These are phyloP conservation scores for Metarhizium humberi DNA, from an alignment of 2,329 filamentous ascomycete species.

Conservation along the genomic window DNA sequence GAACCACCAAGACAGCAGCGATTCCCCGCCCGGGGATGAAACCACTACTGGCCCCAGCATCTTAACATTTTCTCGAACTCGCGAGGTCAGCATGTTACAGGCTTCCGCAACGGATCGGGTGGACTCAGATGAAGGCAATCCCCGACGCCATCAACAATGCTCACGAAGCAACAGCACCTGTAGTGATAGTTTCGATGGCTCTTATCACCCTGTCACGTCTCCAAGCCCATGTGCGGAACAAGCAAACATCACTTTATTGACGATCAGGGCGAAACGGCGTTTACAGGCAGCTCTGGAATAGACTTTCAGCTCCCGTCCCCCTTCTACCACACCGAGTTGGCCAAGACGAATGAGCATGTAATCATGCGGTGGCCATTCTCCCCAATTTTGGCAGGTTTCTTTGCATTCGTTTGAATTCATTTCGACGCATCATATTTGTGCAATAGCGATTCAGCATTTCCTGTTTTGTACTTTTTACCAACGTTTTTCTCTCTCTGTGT, in stretches of 20 bases:
- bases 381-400: background rate
- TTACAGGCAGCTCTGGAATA: slow-evolving; percentile 10
- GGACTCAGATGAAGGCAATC: background rate
- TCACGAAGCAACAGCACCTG: background rate
- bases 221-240: background rate
- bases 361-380: background rate
- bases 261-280: slow-evolving; percentile 1
- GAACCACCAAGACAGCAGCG: background rate
- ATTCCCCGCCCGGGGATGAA: background rate
- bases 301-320: slow-evolving; percentile 9
- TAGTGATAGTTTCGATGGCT: background rate
- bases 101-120: background rate
- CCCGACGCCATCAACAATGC: background rate
- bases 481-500: too few species aligned
- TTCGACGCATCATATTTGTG: slow-evolving; percentile 10
- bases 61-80: background rate
- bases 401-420: background rate
- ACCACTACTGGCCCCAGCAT: background rate
- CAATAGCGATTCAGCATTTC: slow-evolving; percentile 10
- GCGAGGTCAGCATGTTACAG: background rate
- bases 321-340: background rate
- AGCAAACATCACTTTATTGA: background rate
- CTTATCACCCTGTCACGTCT: background rate
- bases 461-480: slow-evolving; percentile 4
- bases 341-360: slow-evolving; percentile 3